Evolutionary conservation across 2,329 filamentous ascomycete species (phyloP), one percentile per base, ranked within the genome.

Genomic region (Trichoderma brevicompactum): DNA sequence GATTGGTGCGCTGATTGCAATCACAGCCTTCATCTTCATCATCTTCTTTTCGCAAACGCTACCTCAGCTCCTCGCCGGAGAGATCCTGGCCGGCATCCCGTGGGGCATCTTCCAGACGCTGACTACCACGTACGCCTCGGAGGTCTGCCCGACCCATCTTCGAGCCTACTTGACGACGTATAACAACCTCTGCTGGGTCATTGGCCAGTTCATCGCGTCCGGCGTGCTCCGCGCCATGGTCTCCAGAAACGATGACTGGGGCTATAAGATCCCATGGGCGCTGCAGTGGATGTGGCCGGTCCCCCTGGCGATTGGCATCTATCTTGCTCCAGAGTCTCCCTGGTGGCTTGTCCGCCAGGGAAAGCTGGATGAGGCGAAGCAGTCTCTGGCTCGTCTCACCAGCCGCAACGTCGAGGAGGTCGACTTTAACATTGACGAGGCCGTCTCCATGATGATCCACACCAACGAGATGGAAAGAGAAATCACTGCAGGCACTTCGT

Each of bases 231-330:
- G 78, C 10, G 79, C 70, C 34, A 75, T 83, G 65, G 54, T 81
- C 1, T 52, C 73, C 2, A 74, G 75, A 13, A 68, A 70, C 1
- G 77, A 78, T 10, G 65, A 83, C 65, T 81, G 78, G 79, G 78
- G 77, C 0, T 84, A 80, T 71, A 77, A 78, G 43, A 82, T 84
- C 5, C 81, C 82, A 1, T 84, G 81, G 65, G 81, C 77, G 0
- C 68, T 83, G 0, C 81, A 84, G 71, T 84, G 82, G 82, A 70
- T 79, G 32, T 84, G 80, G 78, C 80, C 80, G 0, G 70, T 81
- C 1, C 80, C 80, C 1, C 73, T 84, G 2, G 72, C 81, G 8
- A 69, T 81, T 1, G 77, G 75, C 17, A 76, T 80, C 54, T 72
- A 74, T 52, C 77, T 82, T 15, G 80, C 80, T 4, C 82, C 82